A percentile compares a stretch with the other conserved stretches of the same genome.
Evolutionary conservation across 345 rosid species (phyloP).

Genomic region (Trapa bicornis): DNA sequence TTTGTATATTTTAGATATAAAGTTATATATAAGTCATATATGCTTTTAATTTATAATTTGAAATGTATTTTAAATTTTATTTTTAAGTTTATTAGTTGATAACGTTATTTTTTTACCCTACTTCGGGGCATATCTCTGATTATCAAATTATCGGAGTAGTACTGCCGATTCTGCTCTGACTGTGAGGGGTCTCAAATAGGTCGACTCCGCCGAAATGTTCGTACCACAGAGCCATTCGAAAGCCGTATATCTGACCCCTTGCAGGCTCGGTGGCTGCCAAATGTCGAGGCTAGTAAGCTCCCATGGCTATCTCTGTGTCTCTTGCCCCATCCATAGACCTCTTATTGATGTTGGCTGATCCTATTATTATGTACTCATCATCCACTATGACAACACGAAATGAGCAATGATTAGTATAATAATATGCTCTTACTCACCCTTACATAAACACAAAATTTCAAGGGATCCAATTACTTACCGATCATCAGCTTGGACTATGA

Average conservation of each 20-base stretch:
- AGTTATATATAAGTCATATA: too few relatives aligned
- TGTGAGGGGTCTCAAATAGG: background rate
- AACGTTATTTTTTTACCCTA: too few relatives aligned
- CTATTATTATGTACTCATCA: conserved; percentile 4
- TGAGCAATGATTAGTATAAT: background rate
- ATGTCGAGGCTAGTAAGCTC: background rate
- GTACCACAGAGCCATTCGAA: conserved; percentile 1
- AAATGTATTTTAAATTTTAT: too few relatives aligned
- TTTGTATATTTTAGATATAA: too few relatives aligned
- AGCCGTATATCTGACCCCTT: background rate
- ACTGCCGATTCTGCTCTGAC: background rate
- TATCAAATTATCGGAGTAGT: background rate
- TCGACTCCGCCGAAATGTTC: background rate
- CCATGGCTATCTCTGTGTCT: conserved; percentile 5
- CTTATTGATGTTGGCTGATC: conserved; percentile 6
- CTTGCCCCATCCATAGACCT: conserved; percentile 4
- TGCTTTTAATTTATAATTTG: too few relatives aligned
- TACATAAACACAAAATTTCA: background rate
- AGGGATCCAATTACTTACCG: background rate
- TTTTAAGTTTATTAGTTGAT: too few relatives aligned
- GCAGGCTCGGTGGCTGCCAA: background rate
- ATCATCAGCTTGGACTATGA: conserved; percentile 8
- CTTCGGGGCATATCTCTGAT: too few relatives aligned
- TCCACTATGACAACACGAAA: background rate
- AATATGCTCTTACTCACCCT: background rate